phyloP scores from a whole-genome alignment of 495 filamentous ascomycete genomes.

The Polyplosphaeria fusca region DNA sequence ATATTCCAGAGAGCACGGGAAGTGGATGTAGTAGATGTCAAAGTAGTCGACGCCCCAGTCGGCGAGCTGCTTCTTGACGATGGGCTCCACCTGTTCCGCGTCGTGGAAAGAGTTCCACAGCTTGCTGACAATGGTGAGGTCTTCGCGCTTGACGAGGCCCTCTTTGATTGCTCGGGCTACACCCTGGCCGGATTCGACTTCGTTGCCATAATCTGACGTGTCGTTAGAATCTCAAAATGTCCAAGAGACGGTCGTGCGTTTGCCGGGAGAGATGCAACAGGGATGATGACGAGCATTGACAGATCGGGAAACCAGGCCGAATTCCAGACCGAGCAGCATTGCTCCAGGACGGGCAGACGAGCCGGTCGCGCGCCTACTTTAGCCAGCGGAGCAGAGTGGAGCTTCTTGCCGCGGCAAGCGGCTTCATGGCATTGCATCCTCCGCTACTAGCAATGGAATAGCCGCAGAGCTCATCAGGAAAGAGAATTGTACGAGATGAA shows the following conservation, averaged over 20 bases:
- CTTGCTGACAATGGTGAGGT: conserved; percentile 69
- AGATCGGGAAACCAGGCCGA: conserved; percentile 6
- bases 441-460: too few species aligned
- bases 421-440: too few species aligned
- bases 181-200: conserved; percentile 50
- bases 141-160: conserved; percentile 53
- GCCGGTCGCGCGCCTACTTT: background rate
- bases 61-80: conserved; percentile 58
- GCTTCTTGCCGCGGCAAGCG: too few species aligned
- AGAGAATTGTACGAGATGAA: too few species aligned
- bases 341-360: background rate
- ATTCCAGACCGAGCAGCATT: conserved; percentile 1
- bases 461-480: too few species aligned
- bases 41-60: conserved; percentile 64
- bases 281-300: conserved; percentile 1
- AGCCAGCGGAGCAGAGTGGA: background rate
- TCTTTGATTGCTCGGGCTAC: conserved; percentile 51
- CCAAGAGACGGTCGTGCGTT: background rate
- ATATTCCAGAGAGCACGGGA: conserved; percentile 45
- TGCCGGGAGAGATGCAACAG: background rate
- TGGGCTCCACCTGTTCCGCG: conserved; percentile 56
- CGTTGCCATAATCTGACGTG: conserved; percentile 49
- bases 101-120: conserved; percentile 68
- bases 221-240: background rate
- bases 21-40: conserved; percentile 71